Percentiles rank a stretch among this genome's conserved stretches.
These are phyloP conservation scores for Actinidia arguta DNA, from an alignment of 179 eudicot genomes.

Conservation along the genomic window DNA sequence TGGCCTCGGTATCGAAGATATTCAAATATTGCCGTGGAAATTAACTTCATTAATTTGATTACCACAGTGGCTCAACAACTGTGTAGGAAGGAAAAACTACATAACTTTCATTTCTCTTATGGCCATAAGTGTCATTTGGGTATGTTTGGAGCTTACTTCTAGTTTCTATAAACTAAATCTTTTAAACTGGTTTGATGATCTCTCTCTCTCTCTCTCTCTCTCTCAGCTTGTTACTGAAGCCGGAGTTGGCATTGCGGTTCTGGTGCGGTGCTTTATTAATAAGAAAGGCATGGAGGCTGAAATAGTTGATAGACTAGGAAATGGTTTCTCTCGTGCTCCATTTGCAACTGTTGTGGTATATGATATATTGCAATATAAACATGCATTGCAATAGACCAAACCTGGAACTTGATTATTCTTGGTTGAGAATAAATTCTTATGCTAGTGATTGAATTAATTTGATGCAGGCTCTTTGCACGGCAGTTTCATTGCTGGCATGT, in stretches of 20 bases:
- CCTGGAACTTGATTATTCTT: conserved; percentile 7
- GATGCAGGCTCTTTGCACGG: conserved; percentile 83
- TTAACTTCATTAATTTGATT: conserved; percentile 3
- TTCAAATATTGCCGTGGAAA: not conserved
- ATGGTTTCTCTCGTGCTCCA: conserved; percentile 97
- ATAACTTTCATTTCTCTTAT: conserved; percentile 84
- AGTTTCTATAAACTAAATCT: conserved; percentile 9
- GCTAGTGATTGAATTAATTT: conserved; percentile 13
- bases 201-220: conserved; percentile 25
- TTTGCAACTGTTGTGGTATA: conserved; percentile 95
- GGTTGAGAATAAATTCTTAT: not conserved
- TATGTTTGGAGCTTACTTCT: conserved; percentile 42
- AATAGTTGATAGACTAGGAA: conserved; percentile 89
- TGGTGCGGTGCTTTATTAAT: conserved; percentile 86
- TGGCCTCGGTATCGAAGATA: not conserved
- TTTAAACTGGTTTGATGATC: conserved; percentile 26
- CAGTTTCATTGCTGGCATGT: conserved; percentile 89
- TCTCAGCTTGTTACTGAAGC: conserved; percentile 83
- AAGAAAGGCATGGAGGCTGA: conserved; percentile 77
- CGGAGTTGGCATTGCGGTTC: conserved; percentile 88
- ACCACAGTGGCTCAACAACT: conserved; percentile 96
- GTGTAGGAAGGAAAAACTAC: conserved; percentile 93
- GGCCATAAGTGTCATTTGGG: conserved; percentile 91
- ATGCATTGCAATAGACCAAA: not conserved
- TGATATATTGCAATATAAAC: not conserved